Base-by-base conservation (phyloP, 352 stramenopile species). In the Pythium myriotylum region DNA sequence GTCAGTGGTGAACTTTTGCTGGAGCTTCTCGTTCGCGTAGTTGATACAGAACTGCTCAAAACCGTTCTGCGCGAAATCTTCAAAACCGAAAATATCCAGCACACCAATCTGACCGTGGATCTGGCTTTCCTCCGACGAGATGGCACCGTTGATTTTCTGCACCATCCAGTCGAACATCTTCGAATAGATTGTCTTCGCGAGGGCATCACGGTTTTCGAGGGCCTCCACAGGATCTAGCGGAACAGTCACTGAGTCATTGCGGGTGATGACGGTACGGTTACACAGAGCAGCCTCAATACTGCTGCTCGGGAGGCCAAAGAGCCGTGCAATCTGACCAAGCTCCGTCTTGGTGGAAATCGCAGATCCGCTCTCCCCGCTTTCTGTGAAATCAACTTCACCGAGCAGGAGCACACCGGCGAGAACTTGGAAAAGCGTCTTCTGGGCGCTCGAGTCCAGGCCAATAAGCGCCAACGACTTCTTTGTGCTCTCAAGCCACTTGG, bases 71-170 rank as follows among this genome's bases (percentile, higher is more conserved):
- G 74, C 88, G 61, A 99, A 99, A 65, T 97, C 97, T 75, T 99
- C 97, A 65, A 99, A 99, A 35, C 97, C 97, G 70, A 99, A 99
- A 70, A 99, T 99, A 92, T 99, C 97, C 50, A 99, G 74, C 33
- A 99, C 96, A 55, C 97, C 97, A 42, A 98, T 98, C 37, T 94
- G 81, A 24, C 84, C 87, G 46, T 83, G 79, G 49, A 90, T 91
- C 19, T 54, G 23, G 32, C 61, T 72, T n/a, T 89, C 83, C 20
- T 91, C 79, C n/a, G 82, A 86, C 59, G 80, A 89, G 62, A 96
- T 96, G 17, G 88, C 88, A 24, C 53, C 58, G 65, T 96, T 96
- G 65, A 96, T 92, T 49, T 86, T 89, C 50, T 91, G 77, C 49
- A 99, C 96, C 67, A 99, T 94, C 96, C 96, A 99, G 65, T 98